phyloP scores from a whole-genome alignment of 164 flowering plant species.

The Chloranthus sessilifolius region DNA sequence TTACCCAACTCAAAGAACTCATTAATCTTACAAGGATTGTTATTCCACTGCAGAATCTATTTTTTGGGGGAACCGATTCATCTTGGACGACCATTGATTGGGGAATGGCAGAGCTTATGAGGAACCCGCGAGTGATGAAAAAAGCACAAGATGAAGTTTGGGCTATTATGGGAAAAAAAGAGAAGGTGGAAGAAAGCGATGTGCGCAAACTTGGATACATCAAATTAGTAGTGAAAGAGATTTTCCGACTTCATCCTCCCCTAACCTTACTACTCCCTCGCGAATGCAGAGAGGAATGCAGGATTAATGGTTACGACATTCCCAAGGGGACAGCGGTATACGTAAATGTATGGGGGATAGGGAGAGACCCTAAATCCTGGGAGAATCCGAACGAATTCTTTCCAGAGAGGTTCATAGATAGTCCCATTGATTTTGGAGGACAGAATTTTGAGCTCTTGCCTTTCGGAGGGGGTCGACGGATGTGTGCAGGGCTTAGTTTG shows the following conservation, averaged over 20 bases:
- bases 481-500: constrained; percentile 21
- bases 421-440: constrained; percentile 20
- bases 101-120: too few species aligned
- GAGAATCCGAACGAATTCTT: constrained; percentile 17
- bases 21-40: too few species aligned
- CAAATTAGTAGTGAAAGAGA: constrained; percentile 25
- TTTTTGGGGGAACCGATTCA: too few species aligned
- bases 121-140: too few species aligned
- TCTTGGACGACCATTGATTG: too few species aligned
- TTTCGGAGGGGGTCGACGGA: constrained; percentile 26
- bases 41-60: too few species aligned
- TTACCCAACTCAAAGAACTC: too few species aligned
- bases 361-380: constrained; percentile 19
- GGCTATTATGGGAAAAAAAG: constrained; percentile 21
- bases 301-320: constrained; percentile 19
- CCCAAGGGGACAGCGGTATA: constrained; percentile 15
- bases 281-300: constrained; percentile 14
- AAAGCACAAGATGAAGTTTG: too few species aligned
- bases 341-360: constrained; percentile 24
- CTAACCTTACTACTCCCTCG: constrained; percentile 25
- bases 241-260: constrained; percentile 24
- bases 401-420: constrained; percentile 23
- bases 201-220: constrained; percentile 19
- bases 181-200: constrained; percentile 18
- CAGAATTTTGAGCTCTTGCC: constrained; percentile 26